Evolutionary conservation across 2,329 filamentous ascomycete species (phyloP).

Genomic region (Mollisiaceae sp.): DNA sequence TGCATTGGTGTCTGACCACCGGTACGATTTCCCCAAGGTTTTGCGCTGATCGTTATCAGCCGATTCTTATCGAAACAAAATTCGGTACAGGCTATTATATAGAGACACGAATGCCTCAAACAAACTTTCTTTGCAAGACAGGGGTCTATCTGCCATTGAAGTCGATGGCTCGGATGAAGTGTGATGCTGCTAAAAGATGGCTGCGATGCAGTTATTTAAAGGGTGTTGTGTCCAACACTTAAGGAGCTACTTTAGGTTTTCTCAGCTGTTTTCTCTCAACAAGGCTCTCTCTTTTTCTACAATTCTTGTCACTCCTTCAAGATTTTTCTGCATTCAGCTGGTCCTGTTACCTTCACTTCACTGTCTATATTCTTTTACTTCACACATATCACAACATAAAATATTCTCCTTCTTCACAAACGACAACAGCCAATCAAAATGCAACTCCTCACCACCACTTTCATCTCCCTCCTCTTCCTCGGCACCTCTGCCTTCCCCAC

Average conservation of each 20-base stretch:
- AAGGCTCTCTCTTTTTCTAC: slow-evolving; percentile 6
- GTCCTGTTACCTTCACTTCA: background rate
- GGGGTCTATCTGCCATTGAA: slow-evolving; percentile 15
- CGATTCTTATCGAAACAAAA: slow-evolving; percentile 15
- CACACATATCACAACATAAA: background rate
- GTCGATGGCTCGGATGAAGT: background rate
- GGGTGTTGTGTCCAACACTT: background rate
- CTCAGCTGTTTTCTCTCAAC: background rate
- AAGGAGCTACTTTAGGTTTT: background rate
- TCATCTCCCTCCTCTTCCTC: slow-evolving; percentile 14
- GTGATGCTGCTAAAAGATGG: slow-evolving; percentile 9
- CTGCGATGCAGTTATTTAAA: slow-evolving; percentile 1
- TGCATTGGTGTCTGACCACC: background rate
- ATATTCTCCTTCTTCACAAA: background rate
- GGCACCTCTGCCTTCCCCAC: background rate
- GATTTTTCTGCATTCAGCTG: slow-evolving; percentile 10
- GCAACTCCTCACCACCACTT: slow-evolving; percentile 7
- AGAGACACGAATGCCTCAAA: slow-evolving; percentile 3
- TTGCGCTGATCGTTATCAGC: slow-evolving; percentile 10
- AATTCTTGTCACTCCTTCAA: slow-evolving; percentile 19
- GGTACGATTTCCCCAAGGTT: background rate
- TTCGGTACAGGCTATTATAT: background rate
- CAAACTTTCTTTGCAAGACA: background rate
- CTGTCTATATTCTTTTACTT: background rate
- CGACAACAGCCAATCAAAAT: background rate